A percentile compares a stretch with the other conserved stretches of the same genome.
Evolutionary conservation across 164 flowering plant species (phyloP).

Genomic region (Vitis rotundifolia): DNA sequence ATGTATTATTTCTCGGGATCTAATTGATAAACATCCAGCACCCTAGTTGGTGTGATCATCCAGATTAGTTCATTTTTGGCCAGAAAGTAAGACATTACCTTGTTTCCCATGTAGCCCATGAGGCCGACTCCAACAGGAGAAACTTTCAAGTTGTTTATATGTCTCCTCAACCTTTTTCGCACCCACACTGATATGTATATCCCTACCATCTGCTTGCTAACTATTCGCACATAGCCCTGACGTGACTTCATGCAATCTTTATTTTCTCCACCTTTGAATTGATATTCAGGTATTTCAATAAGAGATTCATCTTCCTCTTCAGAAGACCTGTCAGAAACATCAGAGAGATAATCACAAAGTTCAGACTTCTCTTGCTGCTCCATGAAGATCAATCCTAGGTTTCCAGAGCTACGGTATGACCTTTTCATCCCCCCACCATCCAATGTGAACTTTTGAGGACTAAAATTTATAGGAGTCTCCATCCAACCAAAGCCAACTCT

Average conservation of each 20-base stretch:
- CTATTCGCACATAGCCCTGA: constrained; percentile 68
- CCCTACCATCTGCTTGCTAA: constrained; percentile 99
- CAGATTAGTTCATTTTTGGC: neutral
- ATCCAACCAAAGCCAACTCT: constrained; percentile 53
- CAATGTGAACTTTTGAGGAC: constrained; percentile 25
- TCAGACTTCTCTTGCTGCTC: constrained; percentile 40
- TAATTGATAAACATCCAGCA: too few species aligned
- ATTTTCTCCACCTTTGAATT: constrained; percentile 13
- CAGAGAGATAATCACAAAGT: constrained; percentile 41
- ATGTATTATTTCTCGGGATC: too few species aligned
- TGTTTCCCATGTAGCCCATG: constrained; percentile 99
- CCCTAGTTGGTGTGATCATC: too few species aligned
- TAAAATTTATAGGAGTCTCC: constrained; percentile 33
- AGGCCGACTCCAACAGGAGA: constrained; percentile 95
- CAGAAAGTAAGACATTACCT: constrained; percentile 46
- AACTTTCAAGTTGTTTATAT: constrained; percentile 78
- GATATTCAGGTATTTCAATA: constrained; percentile 22
- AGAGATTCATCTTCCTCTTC: constrained; percentile 52
- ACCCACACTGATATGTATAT: constrained; percentile 94
- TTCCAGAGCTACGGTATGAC: constrained; percentile 54
- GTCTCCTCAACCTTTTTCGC: constrained; percentile 74
- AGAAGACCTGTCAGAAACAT: constrained; percentile 41
- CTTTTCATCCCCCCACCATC: constrained; percentile 40
- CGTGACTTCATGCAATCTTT: constrained; percentile 22
- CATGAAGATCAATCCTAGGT: constrained; percentile 39